Evolutionary conservation across 805 yeast genomes (phyloP), one percentile per base, ranked within the genome.

Genomic region (Wickerhamomyces hampshirensis): DNA sequence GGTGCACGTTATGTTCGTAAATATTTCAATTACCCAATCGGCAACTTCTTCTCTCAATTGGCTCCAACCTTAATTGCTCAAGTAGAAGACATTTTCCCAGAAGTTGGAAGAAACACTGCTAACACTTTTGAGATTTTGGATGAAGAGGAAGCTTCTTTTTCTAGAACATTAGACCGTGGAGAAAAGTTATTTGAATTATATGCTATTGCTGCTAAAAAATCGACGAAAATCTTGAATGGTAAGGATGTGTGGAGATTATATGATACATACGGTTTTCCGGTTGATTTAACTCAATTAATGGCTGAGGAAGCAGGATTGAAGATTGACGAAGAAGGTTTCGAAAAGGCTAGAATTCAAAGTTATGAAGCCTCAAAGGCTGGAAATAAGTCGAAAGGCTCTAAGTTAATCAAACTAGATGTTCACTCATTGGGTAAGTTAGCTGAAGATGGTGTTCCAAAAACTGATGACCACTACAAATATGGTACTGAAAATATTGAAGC

Each of bases 211-310:
- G 95, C 98, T 37, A 68, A 82, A 34, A 77, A 80, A 53, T 73
- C 83, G 19, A 76, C 74, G 45, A 88, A 81, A 62, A 75, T 83
- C 27, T 73, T 93, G 44, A 76, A 84, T 33, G 99, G 99, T 60
- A 81, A 76, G 54, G 97, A 91, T 60, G 98, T 93, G 27, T 93
- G 99, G 99, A 79, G 99, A 66, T 71, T 93, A 52, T 93, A 93
- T 55, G 99, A 93, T 55, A 93, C 99, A 10, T 93, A 91, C 58
- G 99, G 99, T 40, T 93, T 93, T 84, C 99, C 99, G 26, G 97
- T 88, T 39, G 99, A 93, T 65, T 75, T 93, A 58, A 93, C 99
- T 21, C 80, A 96, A 60, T 75, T 93, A 59, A 93, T 93, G 99
- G 98, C 98, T 31, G 98, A 91, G 64, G 99, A 93, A 66, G 86